Evolutionary conservation across 1,139 yeast genomes (phyloP).

Genomic region (Casaregolazyma suthepensis): DNA sequence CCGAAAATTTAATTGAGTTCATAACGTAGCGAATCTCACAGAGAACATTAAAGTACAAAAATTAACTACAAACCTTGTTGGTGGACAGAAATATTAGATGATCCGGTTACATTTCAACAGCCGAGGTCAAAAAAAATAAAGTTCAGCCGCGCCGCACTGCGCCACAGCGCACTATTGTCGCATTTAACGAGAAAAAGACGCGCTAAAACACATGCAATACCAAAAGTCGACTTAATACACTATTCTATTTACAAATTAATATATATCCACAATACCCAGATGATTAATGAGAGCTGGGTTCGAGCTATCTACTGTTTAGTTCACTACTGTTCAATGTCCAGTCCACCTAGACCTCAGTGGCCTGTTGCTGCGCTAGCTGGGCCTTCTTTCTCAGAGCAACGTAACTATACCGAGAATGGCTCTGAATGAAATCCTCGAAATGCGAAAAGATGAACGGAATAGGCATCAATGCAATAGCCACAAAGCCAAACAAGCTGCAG

Average conservation of each 20-base stretch:
- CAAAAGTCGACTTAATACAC: background rate
- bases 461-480: slow-evolving; percentile 38
- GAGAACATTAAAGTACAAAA: too few relatives aligned
- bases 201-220: background rate
- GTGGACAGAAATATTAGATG: background rate
- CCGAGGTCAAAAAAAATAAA: background rate
- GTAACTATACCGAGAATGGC: background rate
- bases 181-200: background rate
- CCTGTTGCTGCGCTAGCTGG: background rate
- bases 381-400: background rate
- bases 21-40: background rate
- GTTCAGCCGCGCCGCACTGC: background rate
- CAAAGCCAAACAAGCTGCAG: slow-evolving; percentile 41
- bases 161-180: background rate
- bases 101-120: background rate
- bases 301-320: too few relatives aligned
- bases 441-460: slow-evolving; percentile 7
- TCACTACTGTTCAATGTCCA: too few relatives aligned
- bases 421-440: slow-evolving; percentile 7
- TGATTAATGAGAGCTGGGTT: too few relatives aligned
- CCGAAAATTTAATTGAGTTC: background rate
- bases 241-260: background rate
- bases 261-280: background rate
- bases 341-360: background rate
- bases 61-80: background rate